Base-by-base conservation (phyloP, 306 rosid genomes). In the Prunus armeniaca region DNA sequence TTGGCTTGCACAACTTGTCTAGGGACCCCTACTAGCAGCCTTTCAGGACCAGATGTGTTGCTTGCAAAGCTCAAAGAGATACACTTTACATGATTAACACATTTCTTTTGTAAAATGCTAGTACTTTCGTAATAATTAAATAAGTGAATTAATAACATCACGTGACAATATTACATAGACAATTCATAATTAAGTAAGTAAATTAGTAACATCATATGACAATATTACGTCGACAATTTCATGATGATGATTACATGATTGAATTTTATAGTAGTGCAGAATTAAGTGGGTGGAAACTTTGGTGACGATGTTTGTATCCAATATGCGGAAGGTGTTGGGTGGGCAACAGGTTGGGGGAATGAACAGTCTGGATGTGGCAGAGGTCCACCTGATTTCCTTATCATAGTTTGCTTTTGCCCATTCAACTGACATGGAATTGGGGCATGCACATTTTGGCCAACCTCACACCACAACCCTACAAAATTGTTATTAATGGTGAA, bases 1-100 rank as follows among this genome's bases (percentile, higher is more conserved):
- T 54, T 72, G 76, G 67, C 55, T 57, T 72, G 76, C 76, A 57
- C 76, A 57, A 57, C 24, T 57, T 20, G 67, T 24, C 17, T 43
- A 27, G 76, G 45, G 49, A 20, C 54, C 67, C 67, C 76, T 57
- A 15, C 66, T 1, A 56, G 76, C 67, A 22, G n/a, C 6, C 41
- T 13, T 57, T 56, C 12, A 57, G 57, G 67, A 72, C 76, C 25
- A 54, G 20, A 38, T 19, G 20, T 50, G 12, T 50, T 70, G 47
- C 38, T 6, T 24, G 72, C 19, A 68, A 45, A 52, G 12, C 38
- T 50, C 3, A 38, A 18, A 67, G 20, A 13, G n/a, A 11, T 47
- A 3, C 34, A 67, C 30, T 71, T 68, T 3, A 12, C 20, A 20
- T 55, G 49, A 52, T 54, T 19, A 28, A 50, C 27, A 52, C 1